phyloP scores from a whole-genome alignment of 345 rosid species.

The Ceriops zippeliana region DNA sequence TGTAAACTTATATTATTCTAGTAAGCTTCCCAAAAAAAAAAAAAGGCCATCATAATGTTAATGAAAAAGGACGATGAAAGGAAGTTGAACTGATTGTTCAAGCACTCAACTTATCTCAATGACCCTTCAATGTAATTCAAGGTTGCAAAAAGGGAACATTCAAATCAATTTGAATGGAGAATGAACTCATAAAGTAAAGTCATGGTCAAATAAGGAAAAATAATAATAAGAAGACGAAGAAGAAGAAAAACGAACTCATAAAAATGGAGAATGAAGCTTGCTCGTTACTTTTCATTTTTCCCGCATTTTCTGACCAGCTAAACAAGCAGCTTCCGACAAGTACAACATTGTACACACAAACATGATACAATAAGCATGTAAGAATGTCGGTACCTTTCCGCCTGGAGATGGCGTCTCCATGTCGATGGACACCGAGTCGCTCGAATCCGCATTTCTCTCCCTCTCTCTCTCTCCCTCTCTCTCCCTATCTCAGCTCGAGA shows the following conservation, averaged over 20 bases:
- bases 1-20: too few relatives aligned
- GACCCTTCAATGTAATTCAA: too few relatives aligned
- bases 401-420: constrained; percentile 77
- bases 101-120: too few relatives aligned
- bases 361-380: background rate
- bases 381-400: constrained; percentile 54
- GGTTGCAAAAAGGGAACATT: too few relatives aligned
- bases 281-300: constrained; percentile 12
- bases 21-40: too few relatives aligned
- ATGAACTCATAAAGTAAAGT: too few relatives aligned
- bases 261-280: background rate
- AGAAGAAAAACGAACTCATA: background rate
- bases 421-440: constrained; percentile 57
- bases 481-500: background rate
- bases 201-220: background rate
- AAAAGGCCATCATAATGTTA: too few relatives aligned
- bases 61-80: too few relatives aligned
- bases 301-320: constrained; percentile 29
- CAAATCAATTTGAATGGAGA: too few relatives aligned
- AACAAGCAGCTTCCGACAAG: constrained; percentile 12
- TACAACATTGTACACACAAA: constrained; percentile 1
- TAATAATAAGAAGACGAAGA: background rate
- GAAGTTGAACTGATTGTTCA: too few relatives aligned
- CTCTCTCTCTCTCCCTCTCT: constrained; percentile 14
- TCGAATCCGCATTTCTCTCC: constrained; percentile 56